These are phyloP conservation scores for Paraphaeosphaeria minitans DNA, from an alignment of 2,329 filamentous ascomycete species.

Conservation along the genomic window DNA sequence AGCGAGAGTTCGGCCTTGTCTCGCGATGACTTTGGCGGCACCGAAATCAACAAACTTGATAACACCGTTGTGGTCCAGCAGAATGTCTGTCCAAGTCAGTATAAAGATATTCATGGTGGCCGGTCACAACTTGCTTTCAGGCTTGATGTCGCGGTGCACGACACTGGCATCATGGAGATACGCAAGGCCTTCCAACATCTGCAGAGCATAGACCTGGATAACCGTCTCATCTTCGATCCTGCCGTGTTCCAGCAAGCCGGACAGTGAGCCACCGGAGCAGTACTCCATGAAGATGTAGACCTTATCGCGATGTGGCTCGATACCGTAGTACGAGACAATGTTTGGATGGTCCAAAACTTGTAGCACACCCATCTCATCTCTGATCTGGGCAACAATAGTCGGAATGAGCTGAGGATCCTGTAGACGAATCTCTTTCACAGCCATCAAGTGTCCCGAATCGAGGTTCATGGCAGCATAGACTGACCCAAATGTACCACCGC, in stretches of 20 bases:
- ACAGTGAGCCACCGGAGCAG: conserved; percentile 92
- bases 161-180: conserved; percentile 93
- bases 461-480: conserved; percentile 98
- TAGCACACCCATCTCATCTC: conserved; percentile 95
- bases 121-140: conserved; percentile 73
- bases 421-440: conserved; percentile 96
- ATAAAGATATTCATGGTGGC: not conserved
- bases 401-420: conserved; percentile 97
- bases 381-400: conserved; percentile 89
- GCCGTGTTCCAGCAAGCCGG: conserved; percentile 88
- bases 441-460: conserved; percentile 95
- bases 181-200: conserved; percentile 89
- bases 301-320: conserved; percentile 96
- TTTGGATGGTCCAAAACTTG: conserved; percentile 97
- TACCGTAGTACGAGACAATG: conserved; percentile 96
- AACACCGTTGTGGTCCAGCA: conserved; percentile 95
- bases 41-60: conserved; percentile 99
- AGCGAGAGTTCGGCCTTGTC: conserved; percentile 85
- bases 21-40: conserved; percentile 93
- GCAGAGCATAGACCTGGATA: conserved; percentile 93
- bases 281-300: conserved; percentile 99
- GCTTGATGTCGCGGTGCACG: conserved; percentile 96
- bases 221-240: conserved; percentile 98
- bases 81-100: conserved; percentile 68
- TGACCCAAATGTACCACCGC: conserved; percentile 94